Base-by-base conservation (phyloP, 306 rosid species). In the Elaeagnus macrophylla region DNA sequence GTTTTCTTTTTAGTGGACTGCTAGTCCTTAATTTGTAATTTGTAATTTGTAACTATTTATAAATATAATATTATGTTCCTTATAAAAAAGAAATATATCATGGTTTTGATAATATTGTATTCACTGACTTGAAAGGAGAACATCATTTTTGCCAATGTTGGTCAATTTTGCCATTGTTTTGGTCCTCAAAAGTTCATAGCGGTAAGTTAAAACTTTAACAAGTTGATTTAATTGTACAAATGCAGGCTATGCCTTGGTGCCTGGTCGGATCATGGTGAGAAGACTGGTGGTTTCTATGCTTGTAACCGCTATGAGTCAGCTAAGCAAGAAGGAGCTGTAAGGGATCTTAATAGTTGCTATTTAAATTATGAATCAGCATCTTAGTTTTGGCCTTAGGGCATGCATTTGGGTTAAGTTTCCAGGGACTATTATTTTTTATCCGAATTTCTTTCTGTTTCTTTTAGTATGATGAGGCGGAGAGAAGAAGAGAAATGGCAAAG, bases 201-300 rank as follows among this genome's bases (percentile, higher is more conserved):
- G 2, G 32, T 20, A 20, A n/a, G n/a, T n/a, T n/a, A n/a, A n/a
- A n/a, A 20, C 32, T 20, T 20, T 37, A 37, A 37, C 45, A 11
- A 54, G 37, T 17, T 13, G 17, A 17, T 48, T 54, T 35, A 39
- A 47, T 44, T 66, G 15, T 47, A 69, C 62, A 64, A 57, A 57
- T 62, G 32, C 75, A 88, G 97, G 97, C 84, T 84, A 44, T 88
- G 97, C 68, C 83, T 88, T 70, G 97, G 97, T 76, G 83, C 86
- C 8, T 88, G 95, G 97, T 72, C 86, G 3, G 97, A 88, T 49
- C 97, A 88, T 75, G 95, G 97, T 70, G 97, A 88, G 74, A 80
- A 86, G 70, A 84, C 95, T 0, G 97, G 95, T 61, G 97, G 97
- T 6, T 88, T 88, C 71, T 88, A 88, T 82, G 97, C 97, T 38